Evolutionary conservation across 2,329 filamentous ascomycete genomes (phyloP).

Genomic region (Aspergillus terreus): DNA sequence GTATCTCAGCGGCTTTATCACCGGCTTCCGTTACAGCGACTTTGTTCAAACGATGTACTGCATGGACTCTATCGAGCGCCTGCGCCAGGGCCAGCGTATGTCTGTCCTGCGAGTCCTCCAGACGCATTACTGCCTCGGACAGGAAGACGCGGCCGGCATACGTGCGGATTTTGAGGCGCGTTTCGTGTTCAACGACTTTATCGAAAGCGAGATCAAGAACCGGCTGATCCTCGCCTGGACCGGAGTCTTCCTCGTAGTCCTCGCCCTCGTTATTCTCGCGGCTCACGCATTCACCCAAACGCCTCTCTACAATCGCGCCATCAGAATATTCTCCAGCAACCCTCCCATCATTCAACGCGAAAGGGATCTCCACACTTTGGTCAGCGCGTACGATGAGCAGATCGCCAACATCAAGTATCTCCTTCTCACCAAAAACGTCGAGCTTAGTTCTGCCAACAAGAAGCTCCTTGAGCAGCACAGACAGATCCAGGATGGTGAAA

Average conservation of each 20-base stretch:
- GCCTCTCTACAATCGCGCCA: neutral
- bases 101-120: neutral
- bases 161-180: conserved; percentile 4
- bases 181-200: conserved; percentile 2
- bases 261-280: neutral
- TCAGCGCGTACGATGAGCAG: neutral
- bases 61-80: neutral
- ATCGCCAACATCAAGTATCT: neutral
- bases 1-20: conserved; percentile 7
- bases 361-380: no score
- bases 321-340: neutral
- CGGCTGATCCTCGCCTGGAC: conserved; percentile 3
- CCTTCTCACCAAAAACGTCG: neutral
- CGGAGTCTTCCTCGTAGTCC: neutral
- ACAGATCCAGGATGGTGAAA: neutral
- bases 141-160: conserved; percentile 1
- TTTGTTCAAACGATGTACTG: conserved; percentile 1
- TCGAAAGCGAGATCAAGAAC: conserved; percentile 11
- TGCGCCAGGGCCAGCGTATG: neutral
- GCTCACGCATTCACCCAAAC: neutral
- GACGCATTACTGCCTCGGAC: conserved; percentile 9
- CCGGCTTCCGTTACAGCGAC: neutral
- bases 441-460: neutral
- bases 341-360: no score
- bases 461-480: neutral